Conservation (phyloP, 139 green algal species). For the Picochlorum sp. region DNA sequence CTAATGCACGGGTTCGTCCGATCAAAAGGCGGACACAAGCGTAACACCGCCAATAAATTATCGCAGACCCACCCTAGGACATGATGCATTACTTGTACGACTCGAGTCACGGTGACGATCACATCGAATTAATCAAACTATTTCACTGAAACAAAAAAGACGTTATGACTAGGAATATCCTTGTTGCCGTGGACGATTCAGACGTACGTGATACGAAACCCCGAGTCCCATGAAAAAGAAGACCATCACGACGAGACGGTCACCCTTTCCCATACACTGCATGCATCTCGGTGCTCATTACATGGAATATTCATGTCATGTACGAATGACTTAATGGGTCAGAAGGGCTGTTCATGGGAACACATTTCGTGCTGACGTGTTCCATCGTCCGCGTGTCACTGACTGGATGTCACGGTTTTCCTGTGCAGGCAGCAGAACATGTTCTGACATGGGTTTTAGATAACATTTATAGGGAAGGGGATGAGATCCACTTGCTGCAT, state of each 20-base stretch:
- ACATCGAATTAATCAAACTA: no score
- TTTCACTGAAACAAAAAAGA: no score
- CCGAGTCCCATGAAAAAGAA: neutral
- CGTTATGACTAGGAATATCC: slow-evolving; percentile 12
- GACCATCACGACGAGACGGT: neutral
- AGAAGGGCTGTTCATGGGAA: neutral
- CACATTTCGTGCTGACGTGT: neutral
- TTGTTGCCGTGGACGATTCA: slow-evolving; percentile 27
- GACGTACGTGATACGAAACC: slow-evolving; percentile 16
- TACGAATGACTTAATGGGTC: no score
- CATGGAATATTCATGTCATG: no score
- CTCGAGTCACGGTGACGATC: no score
- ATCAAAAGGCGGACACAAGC: no score
- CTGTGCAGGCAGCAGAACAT: slow-evolving; percentile 16
- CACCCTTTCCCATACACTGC: neutral
- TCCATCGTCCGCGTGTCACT: neutral
- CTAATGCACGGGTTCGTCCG: no score
- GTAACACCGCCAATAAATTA: no score
- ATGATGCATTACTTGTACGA: no score
- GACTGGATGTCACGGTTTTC: neutral
- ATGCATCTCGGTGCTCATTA: neutral
- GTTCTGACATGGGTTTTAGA: slow-evolving; percentile 30
- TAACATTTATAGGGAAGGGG: slow-evolving; percentile 23
- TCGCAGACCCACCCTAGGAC: no score
- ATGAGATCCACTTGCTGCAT: slow-evolving; percentile 34